These are phyloP conservation scores for Umbelopsis isabellina DNA, from an alignment of 192 early-diverging fungal genomes.

Conservation along the genomic window DNA sequence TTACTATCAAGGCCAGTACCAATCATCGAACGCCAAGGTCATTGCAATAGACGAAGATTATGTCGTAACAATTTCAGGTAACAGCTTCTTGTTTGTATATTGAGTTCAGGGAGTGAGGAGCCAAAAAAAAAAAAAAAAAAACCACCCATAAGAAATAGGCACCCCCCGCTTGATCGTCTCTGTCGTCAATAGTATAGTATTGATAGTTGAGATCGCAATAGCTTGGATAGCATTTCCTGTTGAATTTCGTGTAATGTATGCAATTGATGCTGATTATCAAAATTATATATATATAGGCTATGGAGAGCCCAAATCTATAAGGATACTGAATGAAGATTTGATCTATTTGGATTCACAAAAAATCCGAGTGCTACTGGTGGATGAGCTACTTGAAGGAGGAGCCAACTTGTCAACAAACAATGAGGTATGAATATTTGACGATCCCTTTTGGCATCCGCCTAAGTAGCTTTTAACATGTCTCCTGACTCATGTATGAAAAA, in stretches of 20 bases:
- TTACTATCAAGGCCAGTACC: constrained; percentile 58
- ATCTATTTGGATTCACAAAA: constrained; percentile 52
- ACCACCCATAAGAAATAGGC: background rate
- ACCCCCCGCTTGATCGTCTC: constrained; percentile 5
- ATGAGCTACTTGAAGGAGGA: constrained; percentile 54
- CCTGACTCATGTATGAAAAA: constrained; percentile 24
- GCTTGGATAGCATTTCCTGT: constrained; percentile 15
- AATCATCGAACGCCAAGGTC: constrained; percentile 49
- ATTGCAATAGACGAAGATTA: constrained; percentile 48
- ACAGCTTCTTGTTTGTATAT: background rate
- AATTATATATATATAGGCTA: constrained; percentile 36
- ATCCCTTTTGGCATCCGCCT: constrained; percentile 1
- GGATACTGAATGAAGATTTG: constrained; percentile 51
- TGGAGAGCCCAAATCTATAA: constrained; percentile 44
- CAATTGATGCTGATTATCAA: background rate
- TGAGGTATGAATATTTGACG: constrained; percentile 16
- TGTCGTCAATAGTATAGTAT: constrained; percentile 3
- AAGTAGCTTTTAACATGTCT: background rate
- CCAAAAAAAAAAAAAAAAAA: background rate
- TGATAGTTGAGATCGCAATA: background rate
- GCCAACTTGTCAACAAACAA: constrained; percentile 2
- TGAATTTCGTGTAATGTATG: too few relatives aligned
- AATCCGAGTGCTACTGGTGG: constrained; percentile 47
- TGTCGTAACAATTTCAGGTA: constrained; percentile 54
- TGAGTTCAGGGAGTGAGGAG: constrained; percentile 10